Base-by-base conservation (phyloP, 768 basidiomycete genomes). In the Lactarius sanguifluus region DNA sequence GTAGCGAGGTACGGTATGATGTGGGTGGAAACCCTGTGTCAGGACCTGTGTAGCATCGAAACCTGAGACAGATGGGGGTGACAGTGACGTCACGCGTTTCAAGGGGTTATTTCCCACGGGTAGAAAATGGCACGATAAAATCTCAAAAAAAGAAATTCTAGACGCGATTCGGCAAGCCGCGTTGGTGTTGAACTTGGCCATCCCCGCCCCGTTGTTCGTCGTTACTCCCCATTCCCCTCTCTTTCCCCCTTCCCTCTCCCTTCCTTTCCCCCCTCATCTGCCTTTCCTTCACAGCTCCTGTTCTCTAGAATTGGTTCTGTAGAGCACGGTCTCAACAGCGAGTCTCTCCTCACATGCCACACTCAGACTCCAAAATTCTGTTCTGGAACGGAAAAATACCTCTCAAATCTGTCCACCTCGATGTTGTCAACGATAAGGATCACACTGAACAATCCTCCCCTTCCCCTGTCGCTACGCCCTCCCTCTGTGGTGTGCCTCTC, bases 401-500 rank as follows among this genome's bases (percentile, higher is more conserved):
- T 18, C 25, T 25, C 30, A 67, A 54, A n/a, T 54, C 57, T 36
- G 63, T 67, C 20, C 62, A 67, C 36, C 55, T 67, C 52, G 61
- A 67, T 23, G 40, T 41, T 5, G 34, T 59, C 61, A 28, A 32
- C 6, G 66, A 68, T 59, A 54, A 57, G 30, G 40, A 36, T 18
- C 47, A 4, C 58, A 8, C 36, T 7, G 61, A 65, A 55, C 64
- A 60, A 50, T 18, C 72, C 59, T 77, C 80, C 36, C 68, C 75
- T 50, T 73, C 76, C 13, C 75, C 75, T 28, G 73, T 79, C 10
- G 72, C 79, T 9, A 73, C 79, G 5, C 90, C 91, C 43, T 78
- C 85, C 10, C 71, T 91, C 23, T 88, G 81, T 73, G 90, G 90
- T 59, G 73, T 92, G 41, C 88, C 90, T 18, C 78, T 92, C 71